Percentiles rank a stretch among this genome's conserved stretches.
These are phyloP conservation scores for Colletotrichum phormii DNA, from an alignment of 2,329 filamentous ascomycete species.

Conservation along the genomic window DNA sequence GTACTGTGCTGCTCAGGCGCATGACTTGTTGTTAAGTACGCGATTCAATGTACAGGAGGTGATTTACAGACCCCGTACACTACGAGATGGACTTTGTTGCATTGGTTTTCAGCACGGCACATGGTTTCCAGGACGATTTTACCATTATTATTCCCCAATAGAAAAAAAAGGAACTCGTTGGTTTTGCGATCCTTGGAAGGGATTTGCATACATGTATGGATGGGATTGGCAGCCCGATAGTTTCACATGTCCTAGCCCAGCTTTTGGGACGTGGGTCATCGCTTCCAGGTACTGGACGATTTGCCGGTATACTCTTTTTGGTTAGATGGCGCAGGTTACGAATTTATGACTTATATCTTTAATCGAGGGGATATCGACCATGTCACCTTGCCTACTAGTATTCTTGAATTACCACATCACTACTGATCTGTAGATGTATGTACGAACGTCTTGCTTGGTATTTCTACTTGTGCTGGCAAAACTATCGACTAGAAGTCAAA, in stretches of 20 bases:
- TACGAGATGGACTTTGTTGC: conserved; percentile 11
- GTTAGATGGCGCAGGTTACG: conserved; percentile 1
- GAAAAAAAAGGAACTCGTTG: conserved; percentile 24
- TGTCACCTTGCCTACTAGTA: rapidly evolving
- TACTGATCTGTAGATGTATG: too few relatives aligned
- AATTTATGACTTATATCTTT: conserved; percentile 8
- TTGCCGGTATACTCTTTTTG: not conserved
- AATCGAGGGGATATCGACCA: too few relatives aligned
- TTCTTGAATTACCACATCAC: too few relatives aligned
- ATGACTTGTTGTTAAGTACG: not conserved
- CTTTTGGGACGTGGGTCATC: not conserved
- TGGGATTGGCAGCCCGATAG: not conserved
- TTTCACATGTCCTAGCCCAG: not conserved
- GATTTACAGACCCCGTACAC: conserved; percentile 4
- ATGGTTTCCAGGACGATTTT: conserved; percentile 7
- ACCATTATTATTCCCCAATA: conserved; percentile 29
- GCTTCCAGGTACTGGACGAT: not conserved
- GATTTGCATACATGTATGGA: not conserved
- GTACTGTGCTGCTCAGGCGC: not conserved
- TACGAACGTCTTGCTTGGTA: too few relatives aligned
- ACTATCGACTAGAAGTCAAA: too few relatives aligned
- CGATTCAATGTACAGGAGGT: conserved; percentile 21
- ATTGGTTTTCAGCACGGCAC: not conserved
- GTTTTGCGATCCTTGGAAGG: not conserved
- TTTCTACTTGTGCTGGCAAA: too few relatives aligned